Evolutionary conservation across 2,329 filamentous ascomycete genomes (phyloP).

Genomic region (Penicillium olsonii): DNA sequence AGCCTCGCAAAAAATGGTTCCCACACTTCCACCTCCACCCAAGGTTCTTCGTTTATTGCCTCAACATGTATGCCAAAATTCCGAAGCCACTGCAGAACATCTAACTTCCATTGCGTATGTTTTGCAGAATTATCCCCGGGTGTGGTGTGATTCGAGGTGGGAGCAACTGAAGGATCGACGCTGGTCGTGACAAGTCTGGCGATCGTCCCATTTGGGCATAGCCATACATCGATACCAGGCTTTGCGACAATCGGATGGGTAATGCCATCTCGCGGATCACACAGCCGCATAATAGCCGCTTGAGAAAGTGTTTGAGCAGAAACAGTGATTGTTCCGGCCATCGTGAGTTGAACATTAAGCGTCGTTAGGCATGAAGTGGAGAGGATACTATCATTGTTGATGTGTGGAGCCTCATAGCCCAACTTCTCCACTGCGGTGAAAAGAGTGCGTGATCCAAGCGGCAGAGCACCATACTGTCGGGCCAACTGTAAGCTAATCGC

Average conservation of each 20-base stretch:
- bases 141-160: constrained; percentile 22
- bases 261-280: constrained; percentile 19
- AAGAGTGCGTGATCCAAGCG: constrained; percentile 43
- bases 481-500: constrained; percentile 40
- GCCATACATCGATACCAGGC: constrained; percentile 41
- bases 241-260: constrained; percentile 18
- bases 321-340: constrained; percentile 38
- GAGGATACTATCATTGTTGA: constrained; percentile 28
- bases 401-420: constrained; percentile 30
- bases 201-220: constrained; percentile 42
- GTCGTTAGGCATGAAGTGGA: constrained; percentile 36
- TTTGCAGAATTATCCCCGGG: constrained; percentile 18
- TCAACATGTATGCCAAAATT: constrained; percentile 38
- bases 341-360: constrained; percentile 40
- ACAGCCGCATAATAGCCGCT: constrained; percentile 37
- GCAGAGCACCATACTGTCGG: constrained; percentile 38
- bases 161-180: constrained; percentile 19
- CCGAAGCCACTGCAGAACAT: constrained; percentile 39
- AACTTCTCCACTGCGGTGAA: constrained; percentile 38
- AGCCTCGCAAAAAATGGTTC: constrained; percentile 42
- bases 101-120: constrained; percentile 37
- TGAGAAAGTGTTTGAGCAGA: constrained; percentile 40
- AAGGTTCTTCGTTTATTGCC: constrained; percentile 34
- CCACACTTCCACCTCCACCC: constrained; percentile 46
- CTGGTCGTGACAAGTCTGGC: constrained; percentile 35